These are phyloP conservation scores for Rhytidhysteron rufulum DNA, from an alignment of 2,329 filamentous ascomycete genomes.

Conservation along the genomic window DNA sequence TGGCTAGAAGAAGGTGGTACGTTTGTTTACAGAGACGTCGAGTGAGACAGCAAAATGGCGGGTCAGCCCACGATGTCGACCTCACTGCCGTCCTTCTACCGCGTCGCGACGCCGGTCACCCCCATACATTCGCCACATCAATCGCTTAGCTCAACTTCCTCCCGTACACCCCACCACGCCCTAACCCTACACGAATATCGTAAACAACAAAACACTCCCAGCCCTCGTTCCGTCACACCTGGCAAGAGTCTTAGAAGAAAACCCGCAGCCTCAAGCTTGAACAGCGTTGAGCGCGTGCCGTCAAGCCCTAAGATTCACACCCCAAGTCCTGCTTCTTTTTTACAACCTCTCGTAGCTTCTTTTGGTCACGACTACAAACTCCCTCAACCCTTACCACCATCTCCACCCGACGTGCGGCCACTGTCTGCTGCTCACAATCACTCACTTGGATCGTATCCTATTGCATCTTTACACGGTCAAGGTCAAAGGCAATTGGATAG, in stretches of 20 bases:
- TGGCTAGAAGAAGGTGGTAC: neutral
- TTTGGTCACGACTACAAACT: conserved; percentile 24
- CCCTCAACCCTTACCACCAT: conserved; percentile 14
- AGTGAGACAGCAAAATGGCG: neutral
- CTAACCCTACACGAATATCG: conserved; percentile 39
- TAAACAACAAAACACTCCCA: conserved; percentile 33
- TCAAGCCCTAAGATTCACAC: conserved; percentile 11
- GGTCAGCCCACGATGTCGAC: neutral
- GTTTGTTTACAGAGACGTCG: neutral
- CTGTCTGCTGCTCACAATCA: conserved; percentile 15
- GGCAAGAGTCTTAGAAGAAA: conserved; percentile 35
- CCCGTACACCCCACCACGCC: conserved; percentile 28
- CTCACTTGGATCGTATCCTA: conserved; percentile 24
- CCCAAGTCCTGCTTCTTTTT: conserved; percentile 12
- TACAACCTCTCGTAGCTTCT: conserved; percentile 24
- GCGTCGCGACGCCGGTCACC: conserved; percentile 11
- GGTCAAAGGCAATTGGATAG: conserved; percentile 14
- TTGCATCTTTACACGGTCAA: conserved; percentile 17
- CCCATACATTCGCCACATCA: conserved; percentile 35
- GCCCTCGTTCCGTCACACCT: conserved; percentile 20
- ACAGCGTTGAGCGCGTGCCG: conserved; percentile 25
- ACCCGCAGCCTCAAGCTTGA: conserved; percentile 30
- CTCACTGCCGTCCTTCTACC: neutral
- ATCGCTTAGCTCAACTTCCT: conserved; percentile 30
- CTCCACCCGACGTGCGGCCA: conserved; percentile 11